Evolutionary conservation across 768 basidiomycete species (phyloP).

Genomic region (Glaciozyma antarctica): DNA sequence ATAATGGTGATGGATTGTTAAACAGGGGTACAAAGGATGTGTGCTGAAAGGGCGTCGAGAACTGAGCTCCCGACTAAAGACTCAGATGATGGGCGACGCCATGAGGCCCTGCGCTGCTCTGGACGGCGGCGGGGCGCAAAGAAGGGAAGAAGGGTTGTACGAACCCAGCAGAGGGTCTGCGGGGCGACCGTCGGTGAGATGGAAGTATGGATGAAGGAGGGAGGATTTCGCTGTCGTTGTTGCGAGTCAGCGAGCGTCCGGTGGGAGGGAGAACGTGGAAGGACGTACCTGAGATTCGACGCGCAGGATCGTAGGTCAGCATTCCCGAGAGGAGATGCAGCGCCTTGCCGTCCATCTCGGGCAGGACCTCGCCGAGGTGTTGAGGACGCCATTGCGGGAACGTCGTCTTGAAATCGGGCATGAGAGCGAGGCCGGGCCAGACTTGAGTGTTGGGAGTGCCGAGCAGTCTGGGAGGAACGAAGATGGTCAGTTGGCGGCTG

Average conservation of each 20-base stretch:
- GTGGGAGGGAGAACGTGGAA: no score
- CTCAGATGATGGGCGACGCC: constrained; percentile 3
- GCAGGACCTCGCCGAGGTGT: constrained; percentile 45
- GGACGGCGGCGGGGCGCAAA: constrained; percentile 1
- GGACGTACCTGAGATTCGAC: constrained; percentile 28
- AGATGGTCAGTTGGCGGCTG: not conserved
- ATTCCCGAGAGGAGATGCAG: constrained; percentile 25
- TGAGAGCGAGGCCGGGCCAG: constrained; percentile 78
- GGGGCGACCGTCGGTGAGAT: not conserved
- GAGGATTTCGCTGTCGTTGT: constrained; percentile 22
- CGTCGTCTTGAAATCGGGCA: constrained; percentile 91
- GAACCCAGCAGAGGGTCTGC: not conserved
- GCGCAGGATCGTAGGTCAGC: constrained; percentile 27
- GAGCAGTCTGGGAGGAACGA: constrained; percentile 53
- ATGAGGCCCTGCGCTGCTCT: not conserved
- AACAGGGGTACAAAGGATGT: no score
- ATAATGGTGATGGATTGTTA: no score
- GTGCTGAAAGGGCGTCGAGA: no score
- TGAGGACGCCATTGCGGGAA: constrained; percentile 89
- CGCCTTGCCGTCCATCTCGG: constrained; percentile 29
- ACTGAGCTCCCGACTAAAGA: no score
- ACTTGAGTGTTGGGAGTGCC: constrained; percentile 81
- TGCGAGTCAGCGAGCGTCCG: no score
- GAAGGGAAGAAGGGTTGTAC: not conserved
- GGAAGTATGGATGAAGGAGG: constrained; percentile 24